Evolutionary conservation across 768 basidiomycete species (phyloP).

Genomic region (Coprinopsis cinerea): DNA sequence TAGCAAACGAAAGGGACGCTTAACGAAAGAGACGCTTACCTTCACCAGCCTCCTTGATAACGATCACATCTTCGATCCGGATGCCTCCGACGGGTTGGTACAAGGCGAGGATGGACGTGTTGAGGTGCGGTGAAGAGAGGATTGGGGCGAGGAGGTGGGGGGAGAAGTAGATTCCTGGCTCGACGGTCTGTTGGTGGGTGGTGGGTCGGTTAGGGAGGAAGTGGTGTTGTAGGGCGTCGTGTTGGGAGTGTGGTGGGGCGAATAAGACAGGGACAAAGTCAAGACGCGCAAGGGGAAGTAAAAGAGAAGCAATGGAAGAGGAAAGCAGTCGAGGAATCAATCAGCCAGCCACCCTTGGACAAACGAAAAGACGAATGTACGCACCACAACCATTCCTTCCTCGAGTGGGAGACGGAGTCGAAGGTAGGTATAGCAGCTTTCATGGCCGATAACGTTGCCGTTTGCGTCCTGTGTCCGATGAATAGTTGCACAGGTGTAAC

Average conservation of each 20-base stretch:
- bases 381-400: constrained; percentile 79
- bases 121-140: constrained; percentile 57
- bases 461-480: no score
- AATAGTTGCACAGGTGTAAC: no score
- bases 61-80: constrained; percentile 87
- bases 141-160: constrained; percentile 66
- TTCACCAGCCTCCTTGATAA: constrained; percentile 66
- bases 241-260: no score
- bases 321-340: no score
- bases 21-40: no score
- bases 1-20: constrained; percentile 80
- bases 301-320: neutral
- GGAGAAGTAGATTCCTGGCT: constrained; percentile 87
- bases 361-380: constrained; percentile 23
- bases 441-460: no score
- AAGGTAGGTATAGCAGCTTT: constrained; percentile 74
- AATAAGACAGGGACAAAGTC: neutral
- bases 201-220: neutral
- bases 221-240: no score
- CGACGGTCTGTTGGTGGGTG: constrained; percentile 59
- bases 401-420: constrained; percentile 70
- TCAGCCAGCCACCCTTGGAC: no score
- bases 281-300: neutral
- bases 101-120: constrained; percentile 58
- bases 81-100: constrained; percentile 89